Evolutionary conservation across 371 early-diverging fungal species (phyloP).

Genomic region (Entomophthora muscae): DNA sequence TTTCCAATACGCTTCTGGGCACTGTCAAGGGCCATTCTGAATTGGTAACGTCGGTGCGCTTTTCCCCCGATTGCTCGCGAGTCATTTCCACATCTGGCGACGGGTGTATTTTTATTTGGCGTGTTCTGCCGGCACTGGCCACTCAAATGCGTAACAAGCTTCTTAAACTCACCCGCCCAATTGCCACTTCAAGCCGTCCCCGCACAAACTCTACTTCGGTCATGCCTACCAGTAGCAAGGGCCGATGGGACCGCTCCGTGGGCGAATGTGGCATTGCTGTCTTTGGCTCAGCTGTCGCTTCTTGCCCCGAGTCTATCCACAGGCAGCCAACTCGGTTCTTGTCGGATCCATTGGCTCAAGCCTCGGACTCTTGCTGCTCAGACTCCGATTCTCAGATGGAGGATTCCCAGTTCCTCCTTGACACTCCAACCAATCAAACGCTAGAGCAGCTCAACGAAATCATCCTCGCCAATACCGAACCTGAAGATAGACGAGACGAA

Average conservation of each 20-base stretch:
- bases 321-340: background rate
- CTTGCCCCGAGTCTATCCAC: too few relatives aligned
- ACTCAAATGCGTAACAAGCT: conserved; percentile 22
- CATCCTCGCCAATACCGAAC: too few relatives aligned
- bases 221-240: background rate
- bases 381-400: background rate
- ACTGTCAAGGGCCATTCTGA: conserved; percentile 56
- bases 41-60: conserved; percentile 51
- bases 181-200: background rate
- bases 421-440: background rate
- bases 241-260: background rate
- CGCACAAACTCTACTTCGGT: background rate
- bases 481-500: too few relatives aligned
- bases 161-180: conserved; percentile 8
- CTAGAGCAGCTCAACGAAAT: too few relatives aligned
- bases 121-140: conserved; percentile 29
- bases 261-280: too few relatives aligned
- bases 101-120: conserved; percentile 65
- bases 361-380: background rate
- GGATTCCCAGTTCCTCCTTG: background rate
- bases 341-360: background rate
- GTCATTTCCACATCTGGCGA: conserved; percentile 59
- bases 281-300: too few relatives aligned
- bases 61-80: conserved; percentile 29
- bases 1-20: conserved; percentile 38